A percentile compares a stretch with the other conserved stretches of the same genome.
Evolutionary conservation across 1,139 yeast species (phyloP).

Genomic region (Scheffersomyces quercinus): DNA sequence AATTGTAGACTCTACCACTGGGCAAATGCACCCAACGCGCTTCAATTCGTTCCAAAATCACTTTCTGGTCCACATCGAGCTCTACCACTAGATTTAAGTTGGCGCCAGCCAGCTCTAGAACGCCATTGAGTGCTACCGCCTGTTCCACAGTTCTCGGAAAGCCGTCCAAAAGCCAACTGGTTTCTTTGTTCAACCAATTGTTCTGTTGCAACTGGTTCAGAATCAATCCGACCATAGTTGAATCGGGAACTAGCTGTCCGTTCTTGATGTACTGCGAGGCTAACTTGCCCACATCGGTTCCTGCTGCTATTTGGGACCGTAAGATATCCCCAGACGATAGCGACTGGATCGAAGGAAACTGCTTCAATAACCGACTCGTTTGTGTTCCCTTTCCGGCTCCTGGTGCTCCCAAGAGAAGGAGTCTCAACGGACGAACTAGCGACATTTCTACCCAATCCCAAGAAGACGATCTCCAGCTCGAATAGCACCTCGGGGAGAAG

Average conservation of each 20-base stretch:
- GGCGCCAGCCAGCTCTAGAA: conserved; percentile 39
- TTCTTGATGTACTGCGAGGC: conserved; percentile 57
- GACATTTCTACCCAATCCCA: background rate
- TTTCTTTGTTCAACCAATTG: conserved; percentile 45
- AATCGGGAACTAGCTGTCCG: conserved; percentile 78
- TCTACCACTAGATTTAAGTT: conserved; percentile 75
- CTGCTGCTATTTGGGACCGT: conserved; percentile 60
- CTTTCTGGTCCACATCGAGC: conserved; percentile 76
- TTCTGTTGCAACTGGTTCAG: conserved; percentile 45
- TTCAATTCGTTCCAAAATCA: conserved; percentile 77
- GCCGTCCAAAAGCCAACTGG: conserved; percentile 84
- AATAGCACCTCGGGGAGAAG: conserved; percentile 3
- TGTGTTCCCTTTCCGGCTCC: conserved; percentile 96
- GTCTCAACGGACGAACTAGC: conserved; percentile 49
- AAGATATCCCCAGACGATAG: conserved; percentile 85
- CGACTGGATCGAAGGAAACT: conserved; percentile 51
- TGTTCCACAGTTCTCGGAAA: conserved; percentile 82
- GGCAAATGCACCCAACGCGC: conserved; percentile 83
- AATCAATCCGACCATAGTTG: conserved; percentile 61
- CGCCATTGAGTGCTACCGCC: conserved; percentile 58
- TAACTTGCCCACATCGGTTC: conserved; percentile 56
- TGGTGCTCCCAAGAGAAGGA: conserved; percentile 85
- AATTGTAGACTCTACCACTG: conserved; percentile 83
- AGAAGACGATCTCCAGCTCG: background rate
- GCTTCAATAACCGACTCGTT: conserved; percentile 60